Percentiles rank a stretch among this genome's conserved stretches.
Conservation (phyloP, 2,329 filamentous ascomycete genomes). For the Whalleya microplaca region DNA sequence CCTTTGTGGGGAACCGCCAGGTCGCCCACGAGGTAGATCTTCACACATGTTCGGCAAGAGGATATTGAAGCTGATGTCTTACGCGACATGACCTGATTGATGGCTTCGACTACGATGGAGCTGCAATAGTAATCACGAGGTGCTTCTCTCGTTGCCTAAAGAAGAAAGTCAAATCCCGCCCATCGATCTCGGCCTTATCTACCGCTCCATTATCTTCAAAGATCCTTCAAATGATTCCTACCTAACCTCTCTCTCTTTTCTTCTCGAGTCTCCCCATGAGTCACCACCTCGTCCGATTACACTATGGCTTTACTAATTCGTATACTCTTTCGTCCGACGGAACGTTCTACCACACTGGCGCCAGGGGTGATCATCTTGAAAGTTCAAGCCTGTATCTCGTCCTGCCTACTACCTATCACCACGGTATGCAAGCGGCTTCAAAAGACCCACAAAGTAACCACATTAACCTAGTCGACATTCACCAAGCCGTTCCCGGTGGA, state of each 20-base stretch:
- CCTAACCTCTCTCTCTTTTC: conserved; percentile 5
- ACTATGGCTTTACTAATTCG: conserved; percentile 23
- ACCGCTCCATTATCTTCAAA: conserved; percentile 14
- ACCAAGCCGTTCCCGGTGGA: conserved; percentile 30
- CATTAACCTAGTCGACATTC: conserved; percentile 26
- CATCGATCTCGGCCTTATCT: conserved; percentile 14
- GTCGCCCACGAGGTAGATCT: conserved; percentile 25
- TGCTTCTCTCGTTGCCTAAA: conserved; percentile 19
- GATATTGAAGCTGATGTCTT: conserved; percentile 18
- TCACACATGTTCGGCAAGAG: conserved; percentile 26
- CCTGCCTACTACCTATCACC: conserved; percentile 17
- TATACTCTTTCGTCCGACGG: conserved; percentile 13
- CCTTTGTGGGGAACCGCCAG: conserved; percentile 27
- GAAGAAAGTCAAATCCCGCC: conserved; percentile 23
- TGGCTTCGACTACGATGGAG: conserved; percentile 12
- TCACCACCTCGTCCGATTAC: conserved; percentile 17
- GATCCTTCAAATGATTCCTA: conserved; percentile 13
- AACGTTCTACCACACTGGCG: conserved; percentile 24
- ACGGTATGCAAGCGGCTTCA: conserved; percentile 22
- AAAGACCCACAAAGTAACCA: conserved; percentile 30
- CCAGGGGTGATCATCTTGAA: conserved; percentile 17
- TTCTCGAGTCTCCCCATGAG: not conserved
- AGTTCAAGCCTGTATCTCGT: conserved; percentile 20
- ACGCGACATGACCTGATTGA: conserved; percentile 23
- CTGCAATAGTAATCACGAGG: conserved; percentile 15